phyloP scores from a whole-genome alignment of 2,329 filamentous ascomycete genomes.

The Pseudogymnoascus sp. region DNA sequence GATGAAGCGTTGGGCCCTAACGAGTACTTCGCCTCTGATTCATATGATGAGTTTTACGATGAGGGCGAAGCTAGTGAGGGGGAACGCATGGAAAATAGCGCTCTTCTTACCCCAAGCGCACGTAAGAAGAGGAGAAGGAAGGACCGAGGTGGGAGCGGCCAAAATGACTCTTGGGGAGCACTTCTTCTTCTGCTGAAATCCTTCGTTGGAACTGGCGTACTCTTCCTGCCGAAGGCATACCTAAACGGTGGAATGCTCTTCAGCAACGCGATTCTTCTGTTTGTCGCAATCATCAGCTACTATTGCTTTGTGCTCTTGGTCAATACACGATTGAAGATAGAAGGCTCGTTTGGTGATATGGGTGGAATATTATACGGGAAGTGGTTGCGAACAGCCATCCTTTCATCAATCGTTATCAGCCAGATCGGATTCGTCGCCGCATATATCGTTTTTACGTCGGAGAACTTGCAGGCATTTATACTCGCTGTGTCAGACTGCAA shows the following conservation, averaged over 20 bases:
- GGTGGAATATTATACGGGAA: conserved; percentile 85
- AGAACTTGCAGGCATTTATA: conserved; percentile 92
- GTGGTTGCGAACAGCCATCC: conserved; percentile 80
- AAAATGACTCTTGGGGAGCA: conserved; percentile 69
- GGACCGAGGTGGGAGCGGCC: conserved; percentile 62
- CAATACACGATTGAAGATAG: conserved; percentile 72
- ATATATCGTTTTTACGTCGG: conserved; percentile 93
- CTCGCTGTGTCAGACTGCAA: conserved; percentile 83
- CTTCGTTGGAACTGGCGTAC: conserved; percentile 91
- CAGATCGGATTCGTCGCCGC: conserved; percentile 92
- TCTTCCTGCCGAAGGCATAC: conserved; percentile 88
- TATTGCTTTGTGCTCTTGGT: conserved; percentile 96
- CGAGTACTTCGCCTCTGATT: conserved; percentile 81
- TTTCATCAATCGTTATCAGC: conserved; percentile 86
- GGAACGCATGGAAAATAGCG: conserved; percentile 81
- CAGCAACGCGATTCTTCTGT: conserved; percentile 82
- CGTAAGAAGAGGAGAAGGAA: conserved; percentile 65
- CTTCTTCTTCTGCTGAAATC: conserved; percentile 86
- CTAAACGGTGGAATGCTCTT: conserved; percentile 97
- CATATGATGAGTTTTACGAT: conserved; percentile 50
- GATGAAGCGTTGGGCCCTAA: conserved; percentile 80
- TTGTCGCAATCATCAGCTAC: conserved; percentile 79
- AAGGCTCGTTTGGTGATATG: conserved; percentile 96
- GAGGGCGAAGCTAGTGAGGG: conserved; percentile 49
- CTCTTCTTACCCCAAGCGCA: conserved; percentile 67